A percentile compares a stretch with the other conserved stretches of the same genome.
These are phyloP conservation scores for Trichoderma sp. DNA, from an alignment of 2,329 filamentous ascomycete species.

Conservation along the genomic window DNA sequence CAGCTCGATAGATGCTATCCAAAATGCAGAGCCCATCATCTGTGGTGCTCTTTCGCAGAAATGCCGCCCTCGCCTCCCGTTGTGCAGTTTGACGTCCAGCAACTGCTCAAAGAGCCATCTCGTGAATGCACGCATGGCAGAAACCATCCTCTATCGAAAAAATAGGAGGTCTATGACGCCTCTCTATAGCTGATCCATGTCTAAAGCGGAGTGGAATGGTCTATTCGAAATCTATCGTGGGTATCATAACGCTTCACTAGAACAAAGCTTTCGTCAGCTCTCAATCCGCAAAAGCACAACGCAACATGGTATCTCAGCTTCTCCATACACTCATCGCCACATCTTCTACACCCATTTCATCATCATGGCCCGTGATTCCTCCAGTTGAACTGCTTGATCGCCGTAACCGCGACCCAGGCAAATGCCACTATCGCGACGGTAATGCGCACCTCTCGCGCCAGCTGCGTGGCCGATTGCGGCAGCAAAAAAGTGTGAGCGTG, in stretches of 20 bases:
- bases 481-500: constrained; percentile 23
- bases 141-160: too few relatives aligned
- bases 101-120: too few relatives aligned
- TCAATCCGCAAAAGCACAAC: background rate
- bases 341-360: background rate
- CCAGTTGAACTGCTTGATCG: constrained; percentile 18
- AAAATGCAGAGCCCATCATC: background rate
- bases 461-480: constrained; percentile 16
- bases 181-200: too few relatives aligned
- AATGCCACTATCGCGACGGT: constrained; percentile 24
- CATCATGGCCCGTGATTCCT: background rate
- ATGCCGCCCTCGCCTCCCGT: background rate
- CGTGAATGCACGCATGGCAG: too few relatives aligned
- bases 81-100: background rate
- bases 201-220: background rate
- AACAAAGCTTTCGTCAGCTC: background rate
- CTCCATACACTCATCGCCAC: background rate
- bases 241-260: background rate
- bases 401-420: constrained; percentile 25
- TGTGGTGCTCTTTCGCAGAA: too few relatives aligned
- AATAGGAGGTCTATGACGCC: too few relatives aligned
- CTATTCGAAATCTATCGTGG: background rate
- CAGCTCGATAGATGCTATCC: background rate
- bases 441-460: constrained; percentile 24
- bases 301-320: background rate